Conservation (phyloP, 495 filamentous ascomycete species). For the Cetradonia linearis region DNA sequence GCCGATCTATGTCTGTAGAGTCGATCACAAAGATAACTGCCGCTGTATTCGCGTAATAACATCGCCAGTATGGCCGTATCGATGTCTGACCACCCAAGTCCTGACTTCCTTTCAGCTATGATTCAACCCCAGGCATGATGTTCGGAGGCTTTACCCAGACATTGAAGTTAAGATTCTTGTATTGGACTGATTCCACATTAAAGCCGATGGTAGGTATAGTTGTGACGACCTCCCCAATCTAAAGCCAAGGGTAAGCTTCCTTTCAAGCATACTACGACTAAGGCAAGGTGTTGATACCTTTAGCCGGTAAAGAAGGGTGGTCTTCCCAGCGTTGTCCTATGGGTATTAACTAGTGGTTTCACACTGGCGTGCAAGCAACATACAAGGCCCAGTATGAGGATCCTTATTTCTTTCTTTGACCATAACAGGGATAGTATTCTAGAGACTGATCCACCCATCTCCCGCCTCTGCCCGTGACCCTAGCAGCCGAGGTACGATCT, state of each 20-base stretch:
- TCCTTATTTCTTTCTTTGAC: slow-evolving; percentile 94
- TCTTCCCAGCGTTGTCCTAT: slow-evolving; percentile 97
- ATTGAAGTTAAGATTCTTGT: slow-evolving; percentile 96
- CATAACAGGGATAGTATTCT: slow-evolving; percentile 66
- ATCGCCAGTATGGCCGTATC: slow-evolving; percentile 96
- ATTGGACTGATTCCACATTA: slow-evolving; percentile 96
- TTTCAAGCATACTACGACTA: slow-evolving; percentile 1
- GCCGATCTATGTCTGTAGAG: slow-evolving; percentile 88
- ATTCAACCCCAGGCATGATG: background rate
- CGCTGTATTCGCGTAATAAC: slow-evolving; percentile 99
- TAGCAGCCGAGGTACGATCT: no score
- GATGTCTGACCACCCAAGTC: slow-evolving; percentile 95
- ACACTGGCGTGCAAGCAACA: slow-evolving; percentile 22
- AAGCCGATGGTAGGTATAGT: slow-evolving; percentile 99
- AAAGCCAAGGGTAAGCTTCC: slow-evolving; percentile 13
- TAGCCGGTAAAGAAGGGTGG: slow-evolving; percentile 87
- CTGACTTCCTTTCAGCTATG: slow-evolving; percentile 30
- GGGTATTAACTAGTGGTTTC: slow-evolving; percentile 13
- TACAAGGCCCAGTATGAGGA: slow-evolving; percentile 92
- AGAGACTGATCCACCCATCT: slow-evolving; percentile 75
- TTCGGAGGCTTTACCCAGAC: slow-evolving; percentile 60
- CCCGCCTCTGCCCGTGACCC: slow-evolving; percentile 2
- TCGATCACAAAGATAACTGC: slow-evolving; percentile 98
- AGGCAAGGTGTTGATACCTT: slow-evolving; percentile 51
- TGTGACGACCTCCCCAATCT: slow-evolving; percentile 98